A percentile compares a stretch with the other conserved stretches of the same genome.
phyloP scores from a whole-genome alignment of 116 monocot genomes.

The Dioscorea cayenensis region DNA sequence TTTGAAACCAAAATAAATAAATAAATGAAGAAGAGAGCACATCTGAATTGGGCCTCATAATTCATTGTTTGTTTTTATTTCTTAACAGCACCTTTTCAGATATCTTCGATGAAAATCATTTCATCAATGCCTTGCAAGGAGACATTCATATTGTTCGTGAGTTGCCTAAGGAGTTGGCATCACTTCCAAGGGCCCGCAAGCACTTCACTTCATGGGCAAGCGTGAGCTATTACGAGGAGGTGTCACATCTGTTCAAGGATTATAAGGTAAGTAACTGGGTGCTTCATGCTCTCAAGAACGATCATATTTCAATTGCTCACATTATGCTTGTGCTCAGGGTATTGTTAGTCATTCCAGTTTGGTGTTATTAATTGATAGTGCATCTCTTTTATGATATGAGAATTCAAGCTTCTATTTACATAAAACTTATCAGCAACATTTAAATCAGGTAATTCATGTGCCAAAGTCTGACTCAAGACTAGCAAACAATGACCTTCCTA shows the following conservation, averaged over 20 bases:
- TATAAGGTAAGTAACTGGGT: slow-evolving; percentile 46
- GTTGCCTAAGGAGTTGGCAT: slow-evolving; percentile 65
- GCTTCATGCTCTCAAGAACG: not conserved
- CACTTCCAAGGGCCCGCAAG: slow-evolving; percentile 71
- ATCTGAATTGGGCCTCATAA: not conserved
- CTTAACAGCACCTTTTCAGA: slow-evolving; percentile 63
- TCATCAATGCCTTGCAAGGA: slow-evolving; percentile 67
- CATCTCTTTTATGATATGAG: no score
- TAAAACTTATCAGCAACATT: not conserved
- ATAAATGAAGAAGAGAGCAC: not conserved
- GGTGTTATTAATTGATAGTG: no score
- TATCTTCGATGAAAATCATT: slow-evolving; percentile 87
- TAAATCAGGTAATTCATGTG: slow-evolving; percentile 73
- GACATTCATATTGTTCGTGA: slow-evolving; percentile 63
- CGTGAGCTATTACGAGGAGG: slow-evolving; percentile 69
- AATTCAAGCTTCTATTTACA: not conserved
- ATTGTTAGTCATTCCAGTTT: no score
- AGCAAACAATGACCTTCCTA: slow-evolving; percentile 88
- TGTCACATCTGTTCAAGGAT: slow-evolving; percentile 48
- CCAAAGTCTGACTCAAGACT: slow-evolving; percentile 94
- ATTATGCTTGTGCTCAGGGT: no score
- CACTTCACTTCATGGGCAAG: slow-evolving; percentile 90
- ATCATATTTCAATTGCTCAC: not conserved
- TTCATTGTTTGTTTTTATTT: slow-evolving; percentile 4
- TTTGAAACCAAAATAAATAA: slow-evolving; percentile 13